phyloP scores from a whole-genome alignment of 768 basidiomycete species.

The Amyloporia xantha region DNA sequence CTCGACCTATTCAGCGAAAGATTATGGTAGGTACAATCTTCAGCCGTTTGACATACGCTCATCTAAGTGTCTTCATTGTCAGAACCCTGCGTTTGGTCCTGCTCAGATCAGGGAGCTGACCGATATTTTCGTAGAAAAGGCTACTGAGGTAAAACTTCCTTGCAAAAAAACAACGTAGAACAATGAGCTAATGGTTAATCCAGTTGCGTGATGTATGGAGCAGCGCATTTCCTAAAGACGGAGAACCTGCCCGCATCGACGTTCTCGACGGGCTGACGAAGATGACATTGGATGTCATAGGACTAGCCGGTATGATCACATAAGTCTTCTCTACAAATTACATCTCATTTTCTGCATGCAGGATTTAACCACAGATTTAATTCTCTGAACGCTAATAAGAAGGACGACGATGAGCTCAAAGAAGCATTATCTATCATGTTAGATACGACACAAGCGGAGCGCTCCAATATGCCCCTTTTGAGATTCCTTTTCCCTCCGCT shows the following conservation, averaged over 20 bases:
- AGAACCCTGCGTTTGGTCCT: constrained; percentile 65
- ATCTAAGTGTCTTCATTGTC: not conserved
- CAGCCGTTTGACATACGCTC: not conserved
- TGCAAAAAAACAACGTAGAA: not conserved
- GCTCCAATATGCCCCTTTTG: not conserved
- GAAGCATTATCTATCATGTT: constrained; percentile 25
- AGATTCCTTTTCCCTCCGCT: constrained; percentile 18
- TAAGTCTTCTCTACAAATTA: not conserved
- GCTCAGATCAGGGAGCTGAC: constrained; percentile 53
- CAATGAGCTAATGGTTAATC: too few species aligned
- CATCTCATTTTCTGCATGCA: not conserved
- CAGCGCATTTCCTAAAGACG: constrained; percentile 22
- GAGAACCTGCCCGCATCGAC: constrained; percentile 21
- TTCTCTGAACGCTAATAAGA: constrained; percentile 20
- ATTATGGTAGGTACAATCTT: not conserved
- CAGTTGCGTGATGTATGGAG: constrained; percentile 10
- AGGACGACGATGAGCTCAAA: constrained; percentile 25
- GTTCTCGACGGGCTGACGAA: constrained; percentile 27
- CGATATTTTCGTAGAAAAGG: constrained; percentile 49
- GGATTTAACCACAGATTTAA: constrained; percentile 32
- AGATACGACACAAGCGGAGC: not conserved
- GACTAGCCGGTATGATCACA: constrained; percentile 1
- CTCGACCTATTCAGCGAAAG: too few species aligned
- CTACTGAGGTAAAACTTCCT: constrained; percentile 35
- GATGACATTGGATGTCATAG: constrained; percentile 11